Percentiles rank a stretch among this genome's conserved stretches.
Conservation (phyloP, 2,329 filamentous ascomycete genomes). For the Pseudonectria foliicola region DNA sequence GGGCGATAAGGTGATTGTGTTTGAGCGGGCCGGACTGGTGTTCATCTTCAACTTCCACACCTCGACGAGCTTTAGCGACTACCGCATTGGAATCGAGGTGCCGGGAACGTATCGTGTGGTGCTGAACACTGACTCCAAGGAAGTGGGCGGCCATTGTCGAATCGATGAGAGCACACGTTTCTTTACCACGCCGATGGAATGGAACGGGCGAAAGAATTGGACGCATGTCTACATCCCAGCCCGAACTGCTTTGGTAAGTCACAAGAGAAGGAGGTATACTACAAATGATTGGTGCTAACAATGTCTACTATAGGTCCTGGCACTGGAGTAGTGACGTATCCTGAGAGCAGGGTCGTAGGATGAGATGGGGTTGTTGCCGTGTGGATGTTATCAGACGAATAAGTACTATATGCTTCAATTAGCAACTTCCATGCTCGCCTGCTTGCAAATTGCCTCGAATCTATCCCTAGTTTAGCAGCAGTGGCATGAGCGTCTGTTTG, state of each 20-base stretch:
- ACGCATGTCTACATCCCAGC: conserved; percentile 85
- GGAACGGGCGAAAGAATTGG: conserved; percentile 88
- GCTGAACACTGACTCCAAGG: conserved; percentile 69
- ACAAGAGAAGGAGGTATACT: background rate
- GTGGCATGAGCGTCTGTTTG: too few relatives aligned
- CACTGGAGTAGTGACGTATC: conserved; percentile 35
- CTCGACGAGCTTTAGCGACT: conserved; percentile 78
- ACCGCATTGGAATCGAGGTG: conserved; percentile 80
- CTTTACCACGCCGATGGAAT: conserved; percentile 84
- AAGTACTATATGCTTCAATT: too few relatives aligned
- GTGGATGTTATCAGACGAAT: too few relatives aligned
- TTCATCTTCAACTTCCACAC: conserved; percentile 98
- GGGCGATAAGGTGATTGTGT: conserved; percentile 87
- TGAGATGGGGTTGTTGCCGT: too few relatives aligned
- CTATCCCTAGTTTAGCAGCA: too few relatives aligned
- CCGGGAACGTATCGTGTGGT: conserved; percentile 82
- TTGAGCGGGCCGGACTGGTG: conserved; percentile 82
- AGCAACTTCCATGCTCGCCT: too few relatives aligned
- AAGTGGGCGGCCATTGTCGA: conserved; percentile 72
- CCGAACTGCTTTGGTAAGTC: conserved; percentile 71
- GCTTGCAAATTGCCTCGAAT: too few relatives aligned
- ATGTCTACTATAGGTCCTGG: conserved; percentile 39
- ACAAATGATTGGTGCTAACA: conserved; percentile 1
- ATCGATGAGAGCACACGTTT: conserved; percentile 76
- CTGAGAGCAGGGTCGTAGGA: too few relatives aligned